Conservation (phyloP, 345 rosid species). For the Citrus sp. region DNA sequence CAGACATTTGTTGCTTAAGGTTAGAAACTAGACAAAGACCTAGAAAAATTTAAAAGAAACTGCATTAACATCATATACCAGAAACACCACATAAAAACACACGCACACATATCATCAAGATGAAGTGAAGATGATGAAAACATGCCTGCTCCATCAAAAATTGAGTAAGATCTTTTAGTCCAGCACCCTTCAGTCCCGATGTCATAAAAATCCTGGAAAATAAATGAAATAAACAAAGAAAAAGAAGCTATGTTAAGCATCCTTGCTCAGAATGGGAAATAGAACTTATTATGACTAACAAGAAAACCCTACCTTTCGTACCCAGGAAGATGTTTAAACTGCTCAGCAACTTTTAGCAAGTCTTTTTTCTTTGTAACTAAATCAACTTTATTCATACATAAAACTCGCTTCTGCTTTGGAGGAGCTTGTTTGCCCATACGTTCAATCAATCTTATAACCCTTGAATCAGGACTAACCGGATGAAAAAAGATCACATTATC, state of each 20-base stretch:
- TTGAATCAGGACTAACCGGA: slow-evolving; percentile 63
- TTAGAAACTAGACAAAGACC: not conserved
- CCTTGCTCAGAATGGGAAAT: not conserved
- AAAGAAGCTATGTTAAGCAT: slow-evolving; percentile 8
- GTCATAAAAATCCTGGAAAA: slow-evolving; percentile 73
- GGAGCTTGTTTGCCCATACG: slow-evolving; percentile 63
- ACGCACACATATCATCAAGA: not conserved
- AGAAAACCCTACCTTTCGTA: slow-evolving; percentile 61
- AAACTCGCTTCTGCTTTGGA: slow-evolving; percentile 65
- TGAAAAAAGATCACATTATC: not conserved
- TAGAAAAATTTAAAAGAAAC: not conserved
- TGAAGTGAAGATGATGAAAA: not conserved
- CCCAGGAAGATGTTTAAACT: slow-evolving; percentile 76
- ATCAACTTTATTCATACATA: slow-evolving; percentile 94
- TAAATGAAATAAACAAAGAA: slow-evolving; percentile 4
- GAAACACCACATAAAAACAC: slow-evolving; percentile 1
- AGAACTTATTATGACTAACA: not conserved
- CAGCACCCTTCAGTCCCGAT: slow-evolving; percentile 81
- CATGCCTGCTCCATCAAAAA: slow-evolving; percentile 72
- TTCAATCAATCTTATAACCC: slow-evolving; percentile 71
- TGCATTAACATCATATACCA: not conserved
- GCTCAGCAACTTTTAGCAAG: slow-evolving; percentile 63
- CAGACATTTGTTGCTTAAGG: not conserved
- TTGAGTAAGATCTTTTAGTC: slow-evolving; percentile 67
- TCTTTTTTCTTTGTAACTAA: slow-evolving; percentile 79